Evolutionary conservation across 2,329 filamentous ascomycete genomes (phyloP).

Genomic region (Ophiostoma populinum): DNA sequence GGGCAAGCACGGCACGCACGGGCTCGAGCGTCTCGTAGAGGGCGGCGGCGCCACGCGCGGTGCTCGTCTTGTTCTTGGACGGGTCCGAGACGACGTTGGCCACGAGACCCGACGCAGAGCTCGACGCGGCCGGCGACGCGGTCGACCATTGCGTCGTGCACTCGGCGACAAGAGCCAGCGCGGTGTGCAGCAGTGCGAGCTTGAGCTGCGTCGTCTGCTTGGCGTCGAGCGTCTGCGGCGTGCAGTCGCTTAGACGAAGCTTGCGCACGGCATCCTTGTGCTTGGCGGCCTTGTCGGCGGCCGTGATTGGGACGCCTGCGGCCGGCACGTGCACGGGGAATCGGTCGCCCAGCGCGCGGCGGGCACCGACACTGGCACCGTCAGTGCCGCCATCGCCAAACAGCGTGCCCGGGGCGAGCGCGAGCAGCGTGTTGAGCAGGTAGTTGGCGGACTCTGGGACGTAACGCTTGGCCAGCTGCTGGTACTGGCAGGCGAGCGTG

Average conservation of each 20-base stretch:
- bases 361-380: neutral
- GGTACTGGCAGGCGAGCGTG: conserved; percentile 66
- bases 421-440: conserved; percentile 53
- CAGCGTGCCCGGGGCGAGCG: conserved; percentile 43
- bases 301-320: conserved; percentile 29
- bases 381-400: neutral
- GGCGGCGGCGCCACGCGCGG: conserved; percentile 40
- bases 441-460: conserved; percentile 80
- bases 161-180: conserved; percentile 45
- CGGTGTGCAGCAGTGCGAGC: conserved; percentile 42
- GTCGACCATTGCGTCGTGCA: conserved; percentile 50
- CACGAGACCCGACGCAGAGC: neutral
- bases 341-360: neutral
- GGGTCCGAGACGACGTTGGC: neutral
- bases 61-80: conserved; percentile 1
- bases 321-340: conserved; percentile 6
- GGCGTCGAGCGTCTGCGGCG: conserved; percentile 14
- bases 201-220: conserved; percentile 25
- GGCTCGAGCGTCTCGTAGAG: conserved; percentile 69
- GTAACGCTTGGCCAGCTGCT: conserved; percentile 68
- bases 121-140: neutral
- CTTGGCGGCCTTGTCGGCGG: conserved; percentile 28
- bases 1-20: conserved; percentile 36
- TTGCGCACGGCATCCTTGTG: conserved; percentile 4
- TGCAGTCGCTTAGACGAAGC: conserved; percentile 11